Evolutionary conservation across 257 asterid species (phyloP), one percentile per base, ranked within the genome.

Genomic region (Gentiana straminea): DNA sequence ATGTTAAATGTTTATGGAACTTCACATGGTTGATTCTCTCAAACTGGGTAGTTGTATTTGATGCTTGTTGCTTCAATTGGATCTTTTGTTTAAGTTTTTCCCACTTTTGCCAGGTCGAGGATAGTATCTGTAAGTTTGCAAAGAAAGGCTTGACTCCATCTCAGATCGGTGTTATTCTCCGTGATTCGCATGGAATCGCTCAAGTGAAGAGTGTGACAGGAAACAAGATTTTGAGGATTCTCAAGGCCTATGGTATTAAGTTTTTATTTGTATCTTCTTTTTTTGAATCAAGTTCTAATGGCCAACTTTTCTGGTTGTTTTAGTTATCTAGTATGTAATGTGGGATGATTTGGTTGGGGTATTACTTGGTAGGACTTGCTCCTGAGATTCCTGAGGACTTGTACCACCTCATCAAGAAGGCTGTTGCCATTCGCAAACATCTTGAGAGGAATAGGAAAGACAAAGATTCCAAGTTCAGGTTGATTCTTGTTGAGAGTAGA

Each of bases 401-500:
- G 55, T 73, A 73, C 67, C 79, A 73, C 45, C 59, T 73, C 2
- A 73, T 73, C 49, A 73, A 73, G 72, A 73, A 69, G 65, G 79
- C 75, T 7, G 79, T 73, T 24, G 79, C 79, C 3, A 73, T 73
- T 51, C 15, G 79, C 64, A 73, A 73, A 38, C 79, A 73, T 69
- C 64, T 73, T 5, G 79, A 73, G 43, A 69, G 79, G 50, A 73
- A 69, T 46, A 73, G 79, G 41, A 73, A 73, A 49, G 79, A 73
- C 53, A 73, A 73, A 59, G 79, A 73, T 41, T 69, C 75, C 49
- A 73, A 73, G 60, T 73, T 73, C 33, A 65, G 79, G 51, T 39
- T 73, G 79, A 73, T 73, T 51, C 79, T 73, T 34, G 79, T 73
- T 4, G 79, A 73, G 57, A 73, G 79, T 73, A 73, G 79, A 37